These are phyloP conservation scores for Castanea crenata DNA, from an alignment of 306 rosid species.

Conservation along the genomic window DNA sequence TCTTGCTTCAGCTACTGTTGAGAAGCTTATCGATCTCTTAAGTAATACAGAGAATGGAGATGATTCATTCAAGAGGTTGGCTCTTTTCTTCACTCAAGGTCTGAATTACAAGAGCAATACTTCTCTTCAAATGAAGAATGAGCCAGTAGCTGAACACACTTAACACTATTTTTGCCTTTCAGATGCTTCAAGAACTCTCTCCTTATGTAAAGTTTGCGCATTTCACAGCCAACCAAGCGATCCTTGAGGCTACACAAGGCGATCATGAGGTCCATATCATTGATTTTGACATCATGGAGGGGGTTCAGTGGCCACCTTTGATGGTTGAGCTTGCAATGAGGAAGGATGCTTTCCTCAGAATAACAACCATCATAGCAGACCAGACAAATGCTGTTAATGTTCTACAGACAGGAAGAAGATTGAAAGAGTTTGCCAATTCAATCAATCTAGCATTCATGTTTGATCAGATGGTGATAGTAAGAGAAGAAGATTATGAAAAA, in stretches of 20 bases:
- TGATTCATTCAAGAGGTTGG: constrained; percentile 47
- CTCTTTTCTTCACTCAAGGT: constrained; percentile 51
- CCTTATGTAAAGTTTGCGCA: constrained; percentile 65
- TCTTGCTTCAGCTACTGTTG: constrained; percentile 38
- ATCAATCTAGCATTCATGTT: constrained; percentile 45
- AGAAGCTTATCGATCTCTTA: constrained; percentile 35
- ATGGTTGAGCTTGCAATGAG: constrained; percentile 62
- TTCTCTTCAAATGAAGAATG: constrained; percentile 21
- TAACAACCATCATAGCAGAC: constrained; percentile 45
- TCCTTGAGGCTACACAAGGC: constrained; percentile 52
- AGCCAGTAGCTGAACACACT: constrained; percentile 25
- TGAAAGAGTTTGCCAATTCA: constrained; percentile 55
- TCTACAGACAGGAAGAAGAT: constrained; percentile 61
- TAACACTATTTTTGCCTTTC: constrained; percentile 39
- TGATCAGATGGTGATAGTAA: constrained; percentile 36
- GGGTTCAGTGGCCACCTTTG: constrained; percentile 67
- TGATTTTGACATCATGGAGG: constrained; percentile 72
- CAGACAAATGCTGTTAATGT: constrained; percentile 27
- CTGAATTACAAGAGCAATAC: constrained; percentile 34
- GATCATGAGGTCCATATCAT: constrained; percentile 45
- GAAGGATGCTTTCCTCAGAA: constrained; percentile 40
- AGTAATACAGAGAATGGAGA: constrained; percentile 24
- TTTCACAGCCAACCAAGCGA: constrained; percentile 75
- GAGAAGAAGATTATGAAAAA: constrained; percentile 40
- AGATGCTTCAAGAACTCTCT: constrained; percentile 60